A percentile compares a stretch with the other conserved stretches of the same genome.
These are phyloP conservation scores for Eucalyptus cloeziana DNA, from an alignment of 345 rosid species.

Conservation along the genomic window DNA sequence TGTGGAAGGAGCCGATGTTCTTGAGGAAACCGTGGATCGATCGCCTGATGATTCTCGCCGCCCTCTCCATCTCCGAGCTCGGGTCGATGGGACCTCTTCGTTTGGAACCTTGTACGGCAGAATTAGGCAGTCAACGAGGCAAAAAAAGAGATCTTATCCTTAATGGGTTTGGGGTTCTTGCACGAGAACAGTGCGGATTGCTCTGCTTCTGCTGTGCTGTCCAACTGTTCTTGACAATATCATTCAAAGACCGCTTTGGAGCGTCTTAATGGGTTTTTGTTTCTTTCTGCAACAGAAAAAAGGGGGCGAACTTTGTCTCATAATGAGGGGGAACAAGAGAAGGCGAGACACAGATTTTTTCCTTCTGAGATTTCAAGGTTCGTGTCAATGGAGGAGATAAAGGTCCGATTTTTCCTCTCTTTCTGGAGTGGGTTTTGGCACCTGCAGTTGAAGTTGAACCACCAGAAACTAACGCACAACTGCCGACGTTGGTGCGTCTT, in stretches of 20 bases:
- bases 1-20: conserved; percentile 6
- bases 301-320: neutral
- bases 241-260: neutral
- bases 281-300: neutral
- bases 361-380: neutral
- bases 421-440: neutral
- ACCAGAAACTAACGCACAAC: neutral
- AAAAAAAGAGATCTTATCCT: neutral
- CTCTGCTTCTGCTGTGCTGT: neutral
- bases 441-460: neutral
- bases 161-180: neutral
- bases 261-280: neutral
- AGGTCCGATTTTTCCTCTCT: neutral
- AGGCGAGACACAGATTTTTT: neutral
- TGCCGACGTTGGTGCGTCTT: neutral
- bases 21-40: conserved; percentile 31
- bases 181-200: neutral
- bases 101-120: neutral
- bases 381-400: neutral
- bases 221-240: neutral
- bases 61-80: conserved; percentile 6
- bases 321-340: neutral
- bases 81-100: neutral
- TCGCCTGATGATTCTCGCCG: conserved; percentile 17
- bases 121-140: neutral